phyloP scores from a whole-genome alignment of 352 stramenopile species.

The Globisporangium nunn region DNA sequence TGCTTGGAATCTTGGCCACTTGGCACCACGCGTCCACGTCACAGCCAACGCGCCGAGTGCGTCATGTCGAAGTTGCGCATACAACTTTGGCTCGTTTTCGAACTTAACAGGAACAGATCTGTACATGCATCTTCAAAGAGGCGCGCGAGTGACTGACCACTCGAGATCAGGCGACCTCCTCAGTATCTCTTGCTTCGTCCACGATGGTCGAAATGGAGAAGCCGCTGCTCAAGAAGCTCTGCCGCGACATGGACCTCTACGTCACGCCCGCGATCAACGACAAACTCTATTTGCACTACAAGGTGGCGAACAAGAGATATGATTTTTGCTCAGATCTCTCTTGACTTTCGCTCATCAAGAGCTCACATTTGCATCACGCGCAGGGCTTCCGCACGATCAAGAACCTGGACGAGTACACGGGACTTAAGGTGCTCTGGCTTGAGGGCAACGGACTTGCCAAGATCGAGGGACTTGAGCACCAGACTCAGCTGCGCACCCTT shows the following conservation, averaged over 20 bases:
- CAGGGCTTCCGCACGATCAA: slow-evolving; percentile 88
- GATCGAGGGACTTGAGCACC: slow-evolving; percentile 88
- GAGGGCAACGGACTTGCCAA: slow-evolving; percentile 89
- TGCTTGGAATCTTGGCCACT: too few species aligned
- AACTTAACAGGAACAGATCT: not conserved
- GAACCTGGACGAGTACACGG: slow-evolving; percentile 94
- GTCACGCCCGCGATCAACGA: slow-evolving; percentile 91
- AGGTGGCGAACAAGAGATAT: slow-evolving; percentile 22
- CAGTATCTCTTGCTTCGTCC: not conserved
- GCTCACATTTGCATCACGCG: not conserved
- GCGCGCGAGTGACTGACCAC: too few species aligned
- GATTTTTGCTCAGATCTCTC: not conserved
- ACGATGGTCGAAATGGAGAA: slow-evolving; percentile 88
- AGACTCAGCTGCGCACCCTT: slow-evolving; percentile 85
- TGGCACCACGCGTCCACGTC: too few species aligned
- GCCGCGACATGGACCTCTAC: slow-evolving; percentile 89
- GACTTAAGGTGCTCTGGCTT: slow-evolving; percentile 91
- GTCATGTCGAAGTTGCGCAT: not conserved
- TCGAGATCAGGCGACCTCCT: not conserved
- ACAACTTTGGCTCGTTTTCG: not conserved
- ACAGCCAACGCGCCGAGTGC: too few species aligned
- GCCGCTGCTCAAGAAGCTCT: slow-evolving; percentile 81
- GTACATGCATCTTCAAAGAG: not conserved
- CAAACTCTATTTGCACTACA: slow-evolving; percentile 96
- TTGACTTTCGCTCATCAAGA: not conserved